Percentiles rank a stretch among this genome's conserved stretches.
Evolutionary conservation across 1,284 basidiomycete genomes (phyloP).

Genomic region (Caloboletus inedulis): DNA sequence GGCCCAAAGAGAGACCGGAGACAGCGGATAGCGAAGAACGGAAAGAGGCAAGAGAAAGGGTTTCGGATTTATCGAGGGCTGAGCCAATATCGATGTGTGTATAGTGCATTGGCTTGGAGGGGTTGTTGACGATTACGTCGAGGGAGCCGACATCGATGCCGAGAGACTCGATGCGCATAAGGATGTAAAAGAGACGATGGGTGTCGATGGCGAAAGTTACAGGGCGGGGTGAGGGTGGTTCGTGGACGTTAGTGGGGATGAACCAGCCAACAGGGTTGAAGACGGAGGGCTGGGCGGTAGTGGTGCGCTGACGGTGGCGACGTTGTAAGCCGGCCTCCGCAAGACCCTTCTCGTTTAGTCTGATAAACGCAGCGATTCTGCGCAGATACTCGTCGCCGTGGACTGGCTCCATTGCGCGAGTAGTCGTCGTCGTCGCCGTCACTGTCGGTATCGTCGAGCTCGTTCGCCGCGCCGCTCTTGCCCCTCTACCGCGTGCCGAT

Average conservation of each 20-base stretch:
- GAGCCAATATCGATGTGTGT: conserved; percentile 51
- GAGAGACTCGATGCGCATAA: conserved; percentile 82
- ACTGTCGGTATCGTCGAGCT: conserved; percentile 7
- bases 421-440: conserved; percentile 17
- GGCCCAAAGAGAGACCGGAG: conserved; percentile 69
- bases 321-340: conserved; percentile 60
- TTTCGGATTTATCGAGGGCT: conserved; percentile 62
- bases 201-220: conserved; percentile 69
- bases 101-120: conserved; percentile 73
- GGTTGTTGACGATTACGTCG: conserved; percentile 69
- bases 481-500: conserved; percentile 19
- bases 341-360: conserved; percentile 64
- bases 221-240: conserved; percentile 43
- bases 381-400: conserved; percentile 73
- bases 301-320: conserved; percentile 43
- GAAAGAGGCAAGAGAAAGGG: conserved; percentile 75
- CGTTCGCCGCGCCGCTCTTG: conserved; percentile 15
- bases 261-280: conserved; percentile 69
- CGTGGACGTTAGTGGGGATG: conserved; percentile 33
- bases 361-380: conserved; percentile 63
- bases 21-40: conserved; percentile 76
- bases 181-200: conserved; percentile 84
- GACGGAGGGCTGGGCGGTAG: conserved; percentile 37
- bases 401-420: conserved; percentile 53
- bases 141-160: conserved; percentile 76